A percentile compares a stretch with the other conserved stretches of the same genome.
Conservation (phyloP, 352 stramenopile genomes). For the Phytopythium chamaehyphon region DNA sequence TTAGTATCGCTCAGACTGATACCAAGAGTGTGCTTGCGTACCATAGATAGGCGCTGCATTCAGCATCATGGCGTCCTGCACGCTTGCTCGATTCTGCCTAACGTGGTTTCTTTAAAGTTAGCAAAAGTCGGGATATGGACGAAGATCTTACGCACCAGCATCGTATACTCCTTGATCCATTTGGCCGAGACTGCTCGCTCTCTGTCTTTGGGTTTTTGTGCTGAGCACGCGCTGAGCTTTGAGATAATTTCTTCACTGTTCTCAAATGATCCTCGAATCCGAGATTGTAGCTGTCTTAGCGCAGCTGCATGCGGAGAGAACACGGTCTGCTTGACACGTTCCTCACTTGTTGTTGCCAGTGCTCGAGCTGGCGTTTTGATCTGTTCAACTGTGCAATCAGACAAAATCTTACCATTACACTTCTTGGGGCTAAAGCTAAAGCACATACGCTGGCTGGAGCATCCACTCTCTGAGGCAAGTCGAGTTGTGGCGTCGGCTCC, state of each 20-base stretch:
- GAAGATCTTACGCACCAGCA: slow-evolving; percentile 30
- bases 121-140: neutral
- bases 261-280: slow-evolving; percentile 41
- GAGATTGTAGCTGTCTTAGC: slow-evolving; percentile 39
- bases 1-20: too few species aligned
- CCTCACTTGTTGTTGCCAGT: slow-evolving; percentile 47
- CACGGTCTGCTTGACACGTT: slow-evolving; percentile 64
- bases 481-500: slow-evolving; percentile 67
- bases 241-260: slow-evolving; percentile 40
- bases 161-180: slow-evolving; percentile 76
- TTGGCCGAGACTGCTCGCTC: slow-evolving; percentile 64
- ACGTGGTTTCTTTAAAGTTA: neutral
- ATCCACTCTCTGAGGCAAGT: slow-evolving; percentile 76
- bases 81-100: slow-evolving; percentile 82
- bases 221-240: slow-evolving; percentile 56
- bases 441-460: slow-evolving; percentile 46
- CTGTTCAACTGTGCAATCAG: slow-evolving; percentile 15
- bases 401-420: neutral
- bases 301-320: slow-evolving; percentile 65
- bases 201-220: slow-evolving; percentile 56
- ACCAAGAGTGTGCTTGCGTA: slow-evolving; percentile 24
- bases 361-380: slow-evolving; percentile 70
- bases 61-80: slow-evolving; percentile 72
- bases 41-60: slow-evolving; percentile 82
- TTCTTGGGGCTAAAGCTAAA: neutral